Conservation (phyloP, 2,329 filamentous ascomycete genomes). For the Botrytis pseudocinerea region DNA sequence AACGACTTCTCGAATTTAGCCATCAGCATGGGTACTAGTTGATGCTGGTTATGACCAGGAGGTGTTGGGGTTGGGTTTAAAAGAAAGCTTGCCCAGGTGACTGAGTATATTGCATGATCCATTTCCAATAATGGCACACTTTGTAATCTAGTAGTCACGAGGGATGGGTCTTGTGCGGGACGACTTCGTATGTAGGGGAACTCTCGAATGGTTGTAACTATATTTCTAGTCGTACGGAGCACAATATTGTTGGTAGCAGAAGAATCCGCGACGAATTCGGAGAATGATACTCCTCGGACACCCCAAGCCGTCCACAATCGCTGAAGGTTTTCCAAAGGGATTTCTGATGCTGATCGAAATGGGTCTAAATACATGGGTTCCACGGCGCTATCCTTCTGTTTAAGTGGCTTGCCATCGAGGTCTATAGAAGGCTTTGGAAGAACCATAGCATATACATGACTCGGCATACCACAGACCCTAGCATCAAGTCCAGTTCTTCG, state of each 20-base stretch:
- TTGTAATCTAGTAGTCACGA: constrained; percentile 36
- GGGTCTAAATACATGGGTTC: constrained; percentile 81
- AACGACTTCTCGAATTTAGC: constrained; percentile 43
- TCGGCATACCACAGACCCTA: constrained; percentile 77
- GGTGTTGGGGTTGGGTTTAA: constrained; percentile 35
- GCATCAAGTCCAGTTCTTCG: constrained; percentile 73
- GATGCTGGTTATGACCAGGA: constrained; percentile 33
- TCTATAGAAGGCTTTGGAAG: constrained; percentile 59
- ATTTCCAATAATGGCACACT: constrained; percentile 41
- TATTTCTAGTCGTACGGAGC: constrained; percentile 76
- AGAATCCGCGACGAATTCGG: constrained; percentile 63
- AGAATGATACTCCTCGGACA: constrained; percentile 47
- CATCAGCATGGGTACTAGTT: constrained; percentile 42
- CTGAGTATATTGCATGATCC: constrained; percentile 44
- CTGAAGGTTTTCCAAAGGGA: constrained; percentile 59
- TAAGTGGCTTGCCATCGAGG: constrained; percentile 53
- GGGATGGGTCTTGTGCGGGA: constrained; percentile 34
- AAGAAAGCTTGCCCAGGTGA: constrained; percentile 44
- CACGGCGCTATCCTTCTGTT: constrained; percentile 44
- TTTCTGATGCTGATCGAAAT: constrained; percentile 69
- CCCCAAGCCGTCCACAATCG: constrained; percentile 53
- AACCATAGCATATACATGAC: constrained; percentile 81
- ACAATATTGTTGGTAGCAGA: constrained; percentile 63
- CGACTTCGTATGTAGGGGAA: constrained; percentile 31
- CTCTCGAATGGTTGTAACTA: constrained; percentile 68